phyloP scores from a whole-genome alignment of 2,329 filamentous ascomycete genomes.

The Cytospora schulzeri region DNA sequence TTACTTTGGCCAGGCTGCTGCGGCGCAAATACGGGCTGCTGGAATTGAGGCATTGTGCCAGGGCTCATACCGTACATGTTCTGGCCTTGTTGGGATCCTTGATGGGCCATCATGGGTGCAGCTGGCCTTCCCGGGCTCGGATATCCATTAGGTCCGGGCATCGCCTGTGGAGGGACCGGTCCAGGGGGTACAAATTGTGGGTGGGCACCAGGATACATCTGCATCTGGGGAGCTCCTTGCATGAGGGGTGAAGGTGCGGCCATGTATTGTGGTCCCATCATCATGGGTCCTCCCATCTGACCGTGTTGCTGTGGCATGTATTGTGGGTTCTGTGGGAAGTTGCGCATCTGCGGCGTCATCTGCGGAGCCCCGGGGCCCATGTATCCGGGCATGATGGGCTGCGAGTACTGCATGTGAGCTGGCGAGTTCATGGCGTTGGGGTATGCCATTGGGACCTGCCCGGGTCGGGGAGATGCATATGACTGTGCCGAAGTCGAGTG shows the following conservation, averaged over 20 bases:
- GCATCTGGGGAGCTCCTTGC: slow-evolving; percentile 70
- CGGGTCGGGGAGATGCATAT: slow-evolving; percentile 80
- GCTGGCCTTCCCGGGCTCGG: slow-evolving; percentile 81
- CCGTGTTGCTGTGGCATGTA: slow-evolving; percentile 72
- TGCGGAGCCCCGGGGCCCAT: slow-evolving; percentile 71
- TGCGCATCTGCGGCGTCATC: slow-evolving; percentile 66
- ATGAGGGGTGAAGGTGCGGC: slow-evolving; percentile 71
- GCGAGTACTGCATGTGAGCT: slow-evolving; percentile 70
- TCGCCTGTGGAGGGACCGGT: slow-evolving; percentile 56
- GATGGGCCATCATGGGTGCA: slow-evolving; percentile 91
- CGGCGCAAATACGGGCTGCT: slow-evolving; percentile 71
- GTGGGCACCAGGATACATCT: slow-evolving; percentile 66
- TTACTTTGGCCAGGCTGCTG: slow-evolving; percentile 75
- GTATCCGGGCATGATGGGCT: slow-evolving; percentile 71
- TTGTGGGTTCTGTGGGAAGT: slow-evolving; percentile 70
- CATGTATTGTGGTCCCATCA: slow-evolving; percentile 87
- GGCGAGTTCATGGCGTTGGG: slow-evolving; percentile 66
- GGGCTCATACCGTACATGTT: slow-evolving; percentile 76
- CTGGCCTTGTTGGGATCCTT: slow-evolving; percentile 91
- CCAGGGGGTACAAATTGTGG: slow-evolving; percentile 65
- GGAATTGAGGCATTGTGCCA: slow-evolving; percentile 63
- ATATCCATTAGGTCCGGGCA: slow-evolving; percentile 73
- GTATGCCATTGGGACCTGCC: slow-evolving; percentile 70
- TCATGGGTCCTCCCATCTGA: slow-evolving; percentile 77
- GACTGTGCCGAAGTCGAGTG: slow-evolving; percentile 81